Evolutionary conservation across 2,329 filamentous ascomycete species (phyloP).

Genomic region (Pseudomassariella vexata): DNA sequence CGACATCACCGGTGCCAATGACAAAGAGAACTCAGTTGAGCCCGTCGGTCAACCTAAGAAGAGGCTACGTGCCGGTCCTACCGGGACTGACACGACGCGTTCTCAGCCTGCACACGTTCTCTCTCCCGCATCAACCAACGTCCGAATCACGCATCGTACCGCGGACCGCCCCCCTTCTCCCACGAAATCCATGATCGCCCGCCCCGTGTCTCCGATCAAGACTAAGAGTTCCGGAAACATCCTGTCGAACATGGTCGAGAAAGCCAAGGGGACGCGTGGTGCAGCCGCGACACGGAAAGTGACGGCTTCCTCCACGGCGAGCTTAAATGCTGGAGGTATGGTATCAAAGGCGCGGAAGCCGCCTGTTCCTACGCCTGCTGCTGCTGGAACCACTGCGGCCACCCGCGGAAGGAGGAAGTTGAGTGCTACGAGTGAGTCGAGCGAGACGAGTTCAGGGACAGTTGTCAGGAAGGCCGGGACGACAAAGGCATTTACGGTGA

Average conservation of each 20-base stretch:
- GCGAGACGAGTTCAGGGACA: constrained; percentile 58
- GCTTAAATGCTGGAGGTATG: constrained; percentile 25
- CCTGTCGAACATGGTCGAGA: constrained; percentile 53
- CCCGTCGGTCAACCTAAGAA: constrained; percentile 66
- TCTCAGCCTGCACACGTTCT: constrained; percentile 56
- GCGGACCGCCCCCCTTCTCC: constrained; percentile 40
- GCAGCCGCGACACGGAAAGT: constrained; percentile 39
- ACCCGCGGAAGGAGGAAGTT: constrained; percentile 45
- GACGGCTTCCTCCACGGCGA: constrained; percentile 37
- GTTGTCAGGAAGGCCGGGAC: constrained; percentile 51
- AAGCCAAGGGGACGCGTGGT: constrained; percentile 49
- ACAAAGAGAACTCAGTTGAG: constrained; percentile 71
- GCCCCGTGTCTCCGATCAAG: constrained; percentile 60
- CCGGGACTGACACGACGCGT: constrained; percentile 31
- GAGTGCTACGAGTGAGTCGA: constrained; percentile 58
- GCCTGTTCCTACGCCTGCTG: constrained; percentile 28
- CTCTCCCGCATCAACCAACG: constrained; percentile 79
- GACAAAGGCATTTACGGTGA: constrained; percentile 28
- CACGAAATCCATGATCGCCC: constrained; percentile 50
- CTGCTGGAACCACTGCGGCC: constrained; percentile 32
- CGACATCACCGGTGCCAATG: constrained; percentile 50
- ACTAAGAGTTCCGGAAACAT: constrained; percentile 34
- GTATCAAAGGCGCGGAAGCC: constrained; percentile 27
- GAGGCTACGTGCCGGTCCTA: constrained; percentile 40
- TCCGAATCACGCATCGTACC: constrained; percentile 56